Evolutionary conservation across 2,329 filamentous ascomycete species (phyloP).

Genomic region (Beauveria medogensis): DNA sequence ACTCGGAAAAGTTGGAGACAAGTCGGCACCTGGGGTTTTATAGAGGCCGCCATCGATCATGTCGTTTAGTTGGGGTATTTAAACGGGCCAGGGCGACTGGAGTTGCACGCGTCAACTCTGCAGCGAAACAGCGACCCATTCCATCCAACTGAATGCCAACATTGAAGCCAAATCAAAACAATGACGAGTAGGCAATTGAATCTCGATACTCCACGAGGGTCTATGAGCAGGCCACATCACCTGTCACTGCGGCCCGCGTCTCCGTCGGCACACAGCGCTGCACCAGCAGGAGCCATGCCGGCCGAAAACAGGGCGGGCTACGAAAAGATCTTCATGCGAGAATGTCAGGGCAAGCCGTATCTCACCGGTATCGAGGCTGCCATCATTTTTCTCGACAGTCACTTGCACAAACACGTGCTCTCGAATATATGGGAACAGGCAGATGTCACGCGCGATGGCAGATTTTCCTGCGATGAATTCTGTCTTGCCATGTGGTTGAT

Average conservation of each 20-base stretch:
- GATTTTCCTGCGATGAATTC: conserved; percentile 18
- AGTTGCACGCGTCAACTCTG: neutral
- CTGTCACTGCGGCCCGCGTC: neutral
- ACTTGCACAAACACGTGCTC: conserved; percentile 13
- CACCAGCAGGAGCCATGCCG: neutral
- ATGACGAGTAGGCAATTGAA: neutral
- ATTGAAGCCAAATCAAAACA: neutral
- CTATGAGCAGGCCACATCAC: neutral
- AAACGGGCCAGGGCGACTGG: neutral
- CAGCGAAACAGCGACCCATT: no score
- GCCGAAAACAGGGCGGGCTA: neutral
- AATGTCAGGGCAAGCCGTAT: conserved; percentile 10
- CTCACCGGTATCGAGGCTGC: conserved; percentile 17
- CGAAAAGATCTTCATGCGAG: neutral
- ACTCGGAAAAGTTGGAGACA: neutral
- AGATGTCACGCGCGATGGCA: conserved; percentile 16
- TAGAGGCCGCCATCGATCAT: neutral
- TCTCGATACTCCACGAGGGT: neutral
- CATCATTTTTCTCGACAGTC: conserved; percentile 15
- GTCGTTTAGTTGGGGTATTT: neutral
- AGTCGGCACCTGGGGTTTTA: neutral
- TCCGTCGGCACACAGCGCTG: neutral
- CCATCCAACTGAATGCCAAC: no score
- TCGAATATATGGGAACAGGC: conserved; percentile 18
- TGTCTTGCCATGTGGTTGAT: conserved; percentile 18